Conservation (phyloP, 345 rosid genomes). For the Heritiera fomes region DNA sequence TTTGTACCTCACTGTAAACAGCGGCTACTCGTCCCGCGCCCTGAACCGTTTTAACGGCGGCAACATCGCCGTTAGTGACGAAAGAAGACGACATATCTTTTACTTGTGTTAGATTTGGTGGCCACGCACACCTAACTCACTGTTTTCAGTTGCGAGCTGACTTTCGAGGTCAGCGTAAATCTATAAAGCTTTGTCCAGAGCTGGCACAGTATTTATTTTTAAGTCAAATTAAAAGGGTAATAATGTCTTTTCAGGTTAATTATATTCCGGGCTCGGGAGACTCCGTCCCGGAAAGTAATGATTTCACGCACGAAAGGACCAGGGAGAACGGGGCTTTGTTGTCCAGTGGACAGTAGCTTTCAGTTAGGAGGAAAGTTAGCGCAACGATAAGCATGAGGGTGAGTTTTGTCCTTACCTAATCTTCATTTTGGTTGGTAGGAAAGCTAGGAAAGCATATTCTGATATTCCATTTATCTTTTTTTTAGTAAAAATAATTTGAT, state of each 20-base stretch:
- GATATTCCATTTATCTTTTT: not conserved
- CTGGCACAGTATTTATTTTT: not conserved
- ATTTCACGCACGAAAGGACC: not conserved
- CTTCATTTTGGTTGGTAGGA: constrained; percentile 13
- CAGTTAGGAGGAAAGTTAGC: not conserved
- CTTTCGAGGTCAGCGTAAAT: not conserved
- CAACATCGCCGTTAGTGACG: constrained; percentile 41
- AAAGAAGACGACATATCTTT: constrained; percentile 62
- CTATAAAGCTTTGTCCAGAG: not conserved
- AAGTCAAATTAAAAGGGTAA: constrained; percentile 24
- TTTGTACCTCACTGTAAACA: constrained; percentile 85
- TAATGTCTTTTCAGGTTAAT: not conserved
- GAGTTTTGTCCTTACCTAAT: not conserved
- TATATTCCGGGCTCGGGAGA: constrained; percentile 19
- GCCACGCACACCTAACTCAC: constrained; percentile 27
- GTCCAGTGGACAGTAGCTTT: not conserved
- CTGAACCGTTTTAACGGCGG: constrained; percentile 37
- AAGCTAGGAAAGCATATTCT: not conserved
- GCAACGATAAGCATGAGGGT: not conserved
- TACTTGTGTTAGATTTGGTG: not conserved
- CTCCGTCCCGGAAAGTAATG: constrained; percentile 31
- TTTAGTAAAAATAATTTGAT: too few relatives aligned
- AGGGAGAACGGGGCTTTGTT: not conserved
- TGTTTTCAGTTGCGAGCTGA: not conserved
- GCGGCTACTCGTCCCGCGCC: constrained; percentile 58